Conservation (phyloP, 257 asterid species). For the Ocimum tenuiflorum region DNA sequence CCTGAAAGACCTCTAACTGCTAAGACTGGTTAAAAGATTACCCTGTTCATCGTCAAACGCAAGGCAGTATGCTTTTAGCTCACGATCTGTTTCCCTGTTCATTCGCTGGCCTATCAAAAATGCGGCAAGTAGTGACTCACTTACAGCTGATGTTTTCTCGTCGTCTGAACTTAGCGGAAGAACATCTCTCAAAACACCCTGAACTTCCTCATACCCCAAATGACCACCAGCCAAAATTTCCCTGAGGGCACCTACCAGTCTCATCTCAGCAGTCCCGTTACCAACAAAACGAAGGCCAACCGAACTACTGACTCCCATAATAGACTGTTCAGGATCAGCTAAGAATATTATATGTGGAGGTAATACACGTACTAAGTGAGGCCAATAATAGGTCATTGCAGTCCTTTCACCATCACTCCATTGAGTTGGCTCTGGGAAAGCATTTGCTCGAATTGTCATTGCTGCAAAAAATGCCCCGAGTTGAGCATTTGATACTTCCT, state of each 20-base stretch:
- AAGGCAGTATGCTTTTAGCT: slow-evolving; percentile 90
- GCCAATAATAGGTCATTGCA: slow-evolving; percentile 85
- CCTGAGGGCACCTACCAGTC: slow-evolving; percentile 92
- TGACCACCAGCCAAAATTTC: slow-evolving; percentile 97
- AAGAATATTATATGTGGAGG: slow-evolving; percentile 72
- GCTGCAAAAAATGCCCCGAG: slow-evolving; percentile 92
- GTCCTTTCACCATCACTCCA: slow-evolving; percentile 97
- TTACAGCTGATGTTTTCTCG: slow-evolving; percentile 32
- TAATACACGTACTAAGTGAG: slow-evolving; percentile 58
- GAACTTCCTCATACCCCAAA: slow-evolving; percentile 94
- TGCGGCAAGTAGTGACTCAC: slow-evolving; percentile 72
- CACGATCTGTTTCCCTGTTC: slow-evolving; percentile 93
- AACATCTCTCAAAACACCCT: slow-evolving; percentile 77
- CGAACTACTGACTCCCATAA: slow-evolving; percentile 74
- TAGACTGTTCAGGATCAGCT: slow-evolving; percentile 91
- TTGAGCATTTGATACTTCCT: slow-evolving; percentile 71
- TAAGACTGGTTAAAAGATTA: slow-evolving; percentile 16
- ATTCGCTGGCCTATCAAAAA: slow-evolving; percentile 85
- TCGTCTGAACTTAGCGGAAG: slow-evolving; percentile 50
- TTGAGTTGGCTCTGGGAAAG: slow-evolving; percentile 85
- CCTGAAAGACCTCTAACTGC: neutral
- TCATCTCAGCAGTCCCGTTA: slow-evolving; percentile 74
- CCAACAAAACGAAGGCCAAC: slow-evolving; percentile 76
- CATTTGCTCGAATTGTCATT: slow-evolving; percentile 87
- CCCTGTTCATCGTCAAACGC: slow-evolving; percentile 88